A percentile compares a stretch with the other conserved stretches of the same genome.
Evolutionary conservation across 1,284 basidiomycete species (phyloP).

Genomic region (Puccinia novopanici): DNA sequence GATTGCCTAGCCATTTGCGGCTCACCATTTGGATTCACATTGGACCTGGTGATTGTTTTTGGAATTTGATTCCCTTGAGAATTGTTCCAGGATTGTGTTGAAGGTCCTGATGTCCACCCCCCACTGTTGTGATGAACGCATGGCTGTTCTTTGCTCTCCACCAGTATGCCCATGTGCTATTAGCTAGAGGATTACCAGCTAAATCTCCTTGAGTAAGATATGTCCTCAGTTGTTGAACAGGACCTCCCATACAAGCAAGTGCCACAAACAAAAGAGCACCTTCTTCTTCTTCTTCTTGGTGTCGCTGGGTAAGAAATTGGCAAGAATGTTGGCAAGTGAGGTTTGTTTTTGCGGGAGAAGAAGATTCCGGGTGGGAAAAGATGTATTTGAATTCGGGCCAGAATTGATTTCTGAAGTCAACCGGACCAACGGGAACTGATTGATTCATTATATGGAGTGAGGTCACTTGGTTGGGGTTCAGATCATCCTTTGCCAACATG

Average conservation of each 20-base stretch:
- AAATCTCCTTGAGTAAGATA: not conserved
- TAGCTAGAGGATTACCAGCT: not conserved
- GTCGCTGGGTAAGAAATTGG: too few relatives aligned
- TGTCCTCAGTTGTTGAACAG: not conserved
- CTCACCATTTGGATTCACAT: not conserved
- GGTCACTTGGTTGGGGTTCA: too few relatives aligned
- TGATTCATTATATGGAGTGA: too few relatives aligned
- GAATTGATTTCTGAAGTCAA: too few relatives aligned
- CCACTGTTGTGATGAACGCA: not conserved
- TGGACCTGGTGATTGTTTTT: not conserved
- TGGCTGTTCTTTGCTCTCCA: not conserved
- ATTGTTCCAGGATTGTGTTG: not conserved
- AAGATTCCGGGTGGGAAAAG: too few relatives aligned
- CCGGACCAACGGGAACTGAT: too few relatives aligned
- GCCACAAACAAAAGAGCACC: too few relatives aligned
- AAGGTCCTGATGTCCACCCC: not conserved
- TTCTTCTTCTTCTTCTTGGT: too few relatives aligned
- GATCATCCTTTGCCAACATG: too few relatives aligned
- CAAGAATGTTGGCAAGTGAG: too few relatives aligned
- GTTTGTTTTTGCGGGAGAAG: too few relatives aligned
- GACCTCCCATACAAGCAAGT: not conserved
- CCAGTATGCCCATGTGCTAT: not conserved
- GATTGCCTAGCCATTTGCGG: not conserved
- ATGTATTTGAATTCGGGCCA: too few relatives aligned
- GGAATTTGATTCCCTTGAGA: not conserved